Evolutionary conservation across 768 basidiomycete species (phyloP).

Genomic region (Lactarius trivialis): DNA sequence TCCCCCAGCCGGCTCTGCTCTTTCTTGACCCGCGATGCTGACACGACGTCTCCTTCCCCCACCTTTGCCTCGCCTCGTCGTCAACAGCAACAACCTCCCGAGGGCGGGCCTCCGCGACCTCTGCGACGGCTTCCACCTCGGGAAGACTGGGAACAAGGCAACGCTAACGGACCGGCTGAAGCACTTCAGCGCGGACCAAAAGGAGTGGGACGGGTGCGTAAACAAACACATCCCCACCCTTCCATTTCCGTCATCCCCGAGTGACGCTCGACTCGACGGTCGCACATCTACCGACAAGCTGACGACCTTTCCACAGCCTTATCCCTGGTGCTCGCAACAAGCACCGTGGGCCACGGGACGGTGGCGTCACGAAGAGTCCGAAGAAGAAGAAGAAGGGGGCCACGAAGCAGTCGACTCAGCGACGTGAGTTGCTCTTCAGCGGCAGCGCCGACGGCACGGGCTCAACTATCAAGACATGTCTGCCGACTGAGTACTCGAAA

Average conservation of each 20-base stretch:
- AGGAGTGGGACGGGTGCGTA: too few relatives aligned
- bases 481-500: too few relatives aligned
- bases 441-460: too few relatives aligned
- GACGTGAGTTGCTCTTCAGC: neutral
- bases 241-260: too few relatives aligned
- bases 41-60: too few relatives aligned
- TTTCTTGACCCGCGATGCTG: too few relatives aligned
- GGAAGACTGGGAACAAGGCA: neutral
- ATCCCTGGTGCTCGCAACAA: neutral
- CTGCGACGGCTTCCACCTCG: neutral
- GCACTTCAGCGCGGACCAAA: neutral
- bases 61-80: too few relatives aligned
- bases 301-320: neutral
- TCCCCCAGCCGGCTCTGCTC: too few relatives aligned
- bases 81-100: neutral
- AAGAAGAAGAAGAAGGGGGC: neutral
- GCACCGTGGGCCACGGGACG: neutral
- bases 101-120: neutral
- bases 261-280: too few relatives aligned
- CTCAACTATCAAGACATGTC: too few relatives aligned
- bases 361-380: neutral
- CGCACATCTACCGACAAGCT: neutral
- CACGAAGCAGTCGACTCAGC: neutral
- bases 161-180: too few relatives aligned
- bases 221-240: too few relatives aligned